These are phyloP conservation scores for Erodium texanum DNA, from an alignment of 441 rosid genomes.

Conservation along the genomic window DNA sequence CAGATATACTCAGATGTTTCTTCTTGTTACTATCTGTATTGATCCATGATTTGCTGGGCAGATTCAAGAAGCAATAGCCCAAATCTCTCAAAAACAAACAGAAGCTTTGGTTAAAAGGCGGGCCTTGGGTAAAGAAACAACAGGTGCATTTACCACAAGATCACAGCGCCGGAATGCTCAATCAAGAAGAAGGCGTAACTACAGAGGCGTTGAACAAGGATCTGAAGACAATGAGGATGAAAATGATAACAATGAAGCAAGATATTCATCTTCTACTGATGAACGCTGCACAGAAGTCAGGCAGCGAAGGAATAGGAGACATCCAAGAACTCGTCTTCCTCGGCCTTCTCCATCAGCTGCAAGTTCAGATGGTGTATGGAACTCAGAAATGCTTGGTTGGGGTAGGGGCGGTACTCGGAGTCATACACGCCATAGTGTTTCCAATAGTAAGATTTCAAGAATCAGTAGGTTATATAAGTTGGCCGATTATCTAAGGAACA, in stretches of 20 bases:
- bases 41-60: constrained; percentile 25
- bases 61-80: constrained; percentile 71
- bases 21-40: too few relatives aligned
- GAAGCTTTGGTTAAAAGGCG: constrained; percentile 50
- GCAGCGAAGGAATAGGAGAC: constrained; percentile 48
- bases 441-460: constrained; percentile 33
- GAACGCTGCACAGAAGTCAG: constrained; percentile 50
- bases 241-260: constrained; percentile 40
- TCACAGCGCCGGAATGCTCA: constrained; percentile 35
- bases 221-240: constrained; percentile 54
- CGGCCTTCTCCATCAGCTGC: constrained; percentile 44
- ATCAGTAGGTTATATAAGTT: constrained; percentile 44
- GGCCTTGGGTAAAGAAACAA: constrained; percentile 38
- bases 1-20: too few relatives aligned
- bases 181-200: constrained; percentile 38
- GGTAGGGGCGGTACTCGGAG: constrained; percentile 68
- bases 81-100: constrained; percentile 51
- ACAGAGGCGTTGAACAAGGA: constrained; percentile 36
- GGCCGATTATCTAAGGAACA: constrained; percentile 42
- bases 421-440: constrained; percentile 46
- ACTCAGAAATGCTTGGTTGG: constrained; percentile 55
- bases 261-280: constrained; percentile 70
- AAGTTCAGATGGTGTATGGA: constrained; percentile 43
- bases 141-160: constrained; percentile 29
- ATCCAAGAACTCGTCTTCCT: constrained; percentile 36